Conservation (phyloP, 2,329 filamentous ascomycete genomes). For the Beauveria pseudobassiana region DNA sequence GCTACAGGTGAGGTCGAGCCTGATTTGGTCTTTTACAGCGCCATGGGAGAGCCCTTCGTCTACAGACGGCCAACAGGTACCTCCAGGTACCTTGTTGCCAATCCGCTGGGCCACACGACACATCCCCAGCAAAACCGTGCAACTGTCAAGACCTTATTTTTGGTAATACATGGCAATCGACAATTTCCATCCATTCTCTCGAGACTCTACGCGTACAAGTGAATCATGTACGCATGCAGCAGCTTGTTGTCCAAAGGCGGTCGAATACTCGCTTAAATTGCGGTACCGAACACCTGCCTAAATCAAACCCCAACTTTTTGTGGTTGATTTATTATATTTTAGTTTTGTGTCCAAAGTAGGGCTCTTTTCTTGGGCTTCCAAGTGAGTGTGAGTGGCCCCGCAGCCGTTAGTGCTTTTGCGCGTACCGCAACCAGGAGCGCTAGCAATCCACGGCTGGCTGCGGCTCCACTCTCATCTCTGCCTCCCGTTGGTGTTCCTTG, state of each 20-base stretch:
- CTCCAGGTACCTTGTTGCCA: not conserved
- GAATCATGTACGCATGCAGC: constrained; percentile 2
- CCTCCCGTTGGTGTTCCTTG: not conserved
- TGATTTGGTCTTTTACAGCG: not conserved
- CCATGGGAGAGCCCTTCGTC: not conserved
- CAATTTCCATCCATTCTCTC: not conserved
- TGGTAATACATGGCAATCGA: not conserved
- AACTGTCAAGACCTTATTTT: not conserved
- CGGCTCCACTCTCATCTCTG: not conserved
- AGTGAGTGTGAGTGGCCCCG: not conserved
- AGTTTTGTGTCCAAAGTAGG: constrained; percentile 10
- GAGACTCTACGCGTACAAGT: not conserved
- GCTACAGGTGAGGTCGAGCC: not conserved
- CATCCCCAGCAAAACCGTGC: not conserved
- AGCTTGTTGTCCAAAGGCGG: not conserved
- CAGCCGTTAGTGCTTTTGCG: not conserved
- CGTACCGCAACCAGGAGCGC: not conserved
- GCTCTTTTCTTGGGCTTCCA: not conserved
- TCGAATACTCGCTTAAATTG: constrained; percentile 4
- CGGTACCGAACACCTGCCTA: not conserved
- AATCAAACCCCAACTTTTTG: not conserved
- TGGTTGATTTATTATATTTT: not conserved
- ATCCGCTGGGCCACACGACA: not conserved
- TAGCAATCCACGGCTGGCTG: not conserved
- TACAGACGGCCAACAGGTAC: not conserved